Evolutionary conservation across 768 basidiomycete species (phyloP), one percentile per base, ranked within the genome.

Genomic region (Sporobolomyces pararoseus): DNA sequence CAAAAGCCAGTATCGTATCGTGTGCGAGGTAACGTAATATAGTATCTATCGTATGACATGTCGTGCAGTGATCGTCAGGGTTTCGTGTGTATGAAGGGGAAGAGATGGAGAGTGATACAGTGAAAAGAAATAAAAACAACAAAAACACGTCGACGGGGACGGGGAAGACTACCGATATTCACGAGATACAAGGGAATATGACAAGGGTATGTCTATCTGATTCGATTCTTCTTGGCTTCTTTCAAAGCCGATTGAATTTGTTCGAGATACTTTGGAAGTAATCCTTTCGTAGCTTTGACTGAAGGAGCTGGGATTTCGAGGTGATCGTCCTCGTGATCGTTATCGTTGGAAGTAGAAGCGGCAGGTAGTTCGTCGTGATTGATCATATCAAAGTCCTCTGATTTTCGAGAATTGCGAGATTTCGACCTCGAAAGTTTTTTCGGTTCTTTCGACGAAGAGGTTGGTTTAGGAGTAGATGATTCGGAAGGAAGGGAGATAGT

Each of bases 211-310:
- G 14, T 23, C 39, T 54, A 63, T 29, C 12, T 49, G 19, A 34
- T 27, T 35, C 34, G 4, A 5, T 58, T 51, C 35, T 16, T 16
- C 52, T 29, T 54, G 21, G 66, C 53, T 27, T 49, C 52, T 16
- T 7, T 21, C 17, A 69, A 29, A 25, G 68, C 47, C 2, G 47
- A 46, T 32, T 52, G 10, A 37, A 69, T 57, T 55, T 59, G 49
- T 42, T 59, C 57, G 17, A 69, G 55, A 19, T 59, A 69, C 14
- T 37, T 29, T 10, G 27, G 31, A 0, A 69, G 25, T 17, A 69
- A 42, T 9, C 2, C 14, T 39, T 51, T 25, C 25, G 53, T 63
- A 19, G 7, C 23, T 19, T 51, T 47, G 19, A 50, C 44, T 29
- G 12, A 0, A 2, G 68, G 68, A 29, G 62, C 32, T 3, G 61